A percentile compares a stretch with the other conserved stretches of the same genome.
These are phyloP conservation scores for Xylaria sp. DNA, from an alignment of 2,329 filamentous ascomycete species.

Conservation along the genomic window DNA sequence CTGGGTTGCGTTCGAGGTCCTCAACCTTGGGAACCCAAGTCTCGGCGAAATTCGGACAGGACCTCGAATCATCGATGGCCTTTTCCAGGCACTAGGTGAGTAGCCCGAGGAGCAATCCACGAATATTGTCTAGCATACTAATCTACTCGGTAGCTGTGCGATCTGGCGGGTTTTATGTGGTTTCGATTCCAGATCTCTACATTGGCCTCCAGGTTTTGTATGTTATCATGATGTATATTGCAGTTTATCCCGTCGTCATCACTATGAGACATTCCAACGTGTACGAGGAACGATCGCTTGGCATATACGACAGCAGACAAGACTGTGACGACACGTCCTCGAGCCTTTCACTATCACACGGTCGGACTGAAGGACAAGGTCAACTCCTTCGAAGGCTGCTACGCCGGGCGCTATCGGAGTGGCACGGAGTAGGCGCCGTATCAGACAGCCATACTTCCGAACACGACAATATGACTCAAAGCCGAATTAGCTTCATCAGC, in stretches of 20 bases:
- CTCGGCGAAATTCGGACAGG: conserved; percentile 58
- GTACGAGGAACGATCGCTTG: conserved; percentile 64
- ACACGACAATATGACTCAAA: conserved; percentile 36
- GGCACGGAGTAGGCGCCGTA: conserved; percentile 39
- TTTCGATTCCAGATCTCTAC: conserved; percentile 59
- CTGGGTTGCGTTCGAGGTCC: conserved; percentile 69
- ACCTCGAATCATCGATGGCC: conserved; percentile 64
- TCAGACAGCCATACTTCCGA: conserved; percentile 15
- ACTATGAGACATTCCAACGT: conserved; percentile 64
- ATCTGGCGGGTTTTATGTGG: conserved; percentile 70
- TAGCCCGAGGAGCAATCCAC: background rate
- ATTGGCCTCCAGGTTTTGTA: conserved; percentile 56
- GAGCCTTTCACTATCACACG: conserved; percentile 25
- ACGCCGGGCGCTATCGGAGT: conserved; percentile 34
- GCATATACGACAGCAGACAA: conserved; percentile 47
- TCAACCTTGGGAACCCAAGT: conserved; percentile 66
- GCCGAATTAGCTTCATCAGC: conserved; percentile 56
- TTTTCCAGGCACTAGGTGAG: conserved; percentile 67
- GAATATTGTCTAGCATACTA: conserved; percentile 4
- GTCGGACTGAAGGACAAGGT: conserved; percentile 21
- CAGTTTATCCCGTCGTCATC: conserved; percentile 56
- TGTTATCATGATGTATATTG: conserved; percentile 58
- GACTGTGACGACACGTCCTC: conserved; percentile 27
- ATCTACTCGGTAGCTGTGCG: conserved; percentile 56
- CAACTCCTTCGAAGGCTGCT: conserved; percentile 32